Conservation (phyloP, 805 yeast genomes). For the Metschnikowia cubensis region DNA sequence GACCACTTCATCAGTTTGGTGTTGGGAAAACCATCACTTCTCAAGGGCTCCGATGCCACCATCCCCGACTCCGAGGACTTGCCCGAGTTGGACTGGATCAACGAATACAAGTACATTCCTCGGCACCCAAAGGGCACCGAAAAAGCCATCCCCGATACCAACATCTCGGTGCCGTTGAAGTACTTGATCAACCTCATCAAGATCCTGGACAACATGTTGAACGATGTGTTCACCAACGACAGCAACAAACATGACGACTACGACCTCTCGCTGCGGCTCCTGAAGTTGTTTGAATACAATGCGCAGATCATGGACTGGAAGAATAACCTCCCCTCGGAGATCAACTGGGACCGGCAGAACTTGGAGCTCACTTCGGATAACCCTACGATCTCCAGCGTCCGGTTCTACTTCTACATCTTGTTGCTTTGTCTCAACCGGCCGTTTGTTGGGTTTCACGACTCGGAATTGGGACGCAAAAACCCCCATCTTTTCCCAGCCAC, state of each 20-base stretch:
- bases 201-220: conserved; percentile 43
- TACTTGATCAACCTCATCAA: conserved; percentile 40
- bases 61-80: conserved; percentile 56
- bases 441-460: conserved; percentile 39
- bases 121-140: conserved; percentile 13
- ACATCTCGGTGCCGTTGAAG: conserved; percentile 42
- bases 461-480: conserved; percentile 8
- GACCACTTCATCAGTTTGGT: conserved; percentile 60
- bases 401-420: conserved; percentile 56
- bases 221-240: conserved; percentile 41
- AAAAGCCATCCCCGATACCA: conserved; percentile 17
- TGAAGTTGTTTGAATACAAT: conserved; percentile 44
- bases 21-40: conserved; percentile 54
- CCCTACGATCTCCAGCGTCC: conserved; percentile 50
- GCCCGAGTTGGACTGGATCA: conserved; percentile 62
- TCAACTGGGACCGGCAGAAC: conserved; percentile 46
- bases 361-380: conserved; percentile 44
- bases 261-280: conserved; percentile 36
- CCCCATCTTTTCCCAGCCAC: conserved; percentile 27
- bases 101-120: conserved; percentile 45
- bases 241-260: conserved; percentile 31
- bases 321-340: conserved; percentile 42
- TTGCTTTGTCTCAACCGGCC: conserved; percentile 59
- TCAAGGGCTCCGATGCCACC: conserved; percentile 55
- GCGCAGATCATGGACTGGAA: conserved; percentile 51